Conservation (phyloP, 495 filamentous ascomycete species). For the Neurospora sp. region DNA sequence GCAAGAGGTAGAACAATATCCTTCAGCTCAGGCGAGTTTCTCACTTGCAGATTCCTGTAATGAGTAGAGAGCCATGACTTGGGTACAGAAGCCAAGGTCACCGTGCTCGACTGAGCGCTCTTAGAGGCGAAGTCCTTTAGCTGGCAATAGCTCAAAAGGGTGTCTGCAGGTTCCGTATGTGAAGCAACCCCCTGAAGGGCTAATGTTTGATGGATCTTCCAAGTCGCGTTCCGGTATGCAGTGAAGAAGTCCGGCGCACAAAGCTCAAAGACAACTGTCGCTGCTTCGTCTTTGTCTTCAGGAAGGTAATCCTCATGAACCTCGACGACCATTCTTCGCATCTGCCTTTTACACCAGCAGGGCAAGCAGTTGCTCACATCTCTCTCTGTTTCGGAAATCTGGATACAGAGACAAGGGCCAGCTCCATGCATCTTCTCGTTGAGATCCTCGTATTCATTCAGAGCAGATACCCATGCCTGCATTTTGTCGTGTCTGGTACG, state of each 20-base stretch:
- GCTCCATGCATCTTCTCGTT: not conserved
- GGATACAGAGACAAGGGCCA: not conserved
- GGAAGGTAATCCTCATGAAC: conserved; percentile 42
- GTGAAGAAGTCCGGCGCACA: conserved; percentile 24
- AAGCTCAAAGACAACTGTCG: conserved; percentile 37
- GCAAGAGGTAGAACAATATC: conserved; percentile 5
- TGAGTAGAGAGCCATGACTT: conserved; percentile 19
- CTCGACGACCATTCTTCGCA: conserved; percentile 26
- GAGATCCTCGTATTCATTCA: not conserved
- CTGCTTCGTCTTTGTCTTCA: conserved; percentile 10
- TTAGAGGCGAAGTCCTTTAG: conserved; percentile 8
- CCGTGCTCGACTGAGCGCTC: not conserved
- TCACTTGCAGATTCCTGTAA: not conserved
- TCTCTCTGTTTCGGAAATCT: not conserved
- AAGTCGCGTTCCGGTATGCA: conserved; percentile 38
- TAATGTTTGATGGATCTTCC: conserved; percentile 21
- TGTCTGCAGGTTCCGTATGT: conserved; percentile 6
- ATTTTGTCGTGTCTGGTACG: not conserved
- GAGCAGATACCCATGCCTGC: not conserved
- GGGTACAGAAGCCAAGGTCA: conserved; percentile 22
- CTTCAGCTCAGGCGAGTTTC: not conserved
- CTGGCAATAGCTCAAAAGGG: conserved; percentile 10
- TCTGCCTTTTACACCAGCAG: conserved; percentile 9
- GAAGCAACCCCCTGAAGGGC: conserved; percentile 6
- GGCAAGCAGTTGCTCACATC: not conserved